These are phyloP conservation scores for Aurantiochytrium sp. DNA, from an alignment of 108 stramenopile genomes.

Conservation along the genomic window DNA sequence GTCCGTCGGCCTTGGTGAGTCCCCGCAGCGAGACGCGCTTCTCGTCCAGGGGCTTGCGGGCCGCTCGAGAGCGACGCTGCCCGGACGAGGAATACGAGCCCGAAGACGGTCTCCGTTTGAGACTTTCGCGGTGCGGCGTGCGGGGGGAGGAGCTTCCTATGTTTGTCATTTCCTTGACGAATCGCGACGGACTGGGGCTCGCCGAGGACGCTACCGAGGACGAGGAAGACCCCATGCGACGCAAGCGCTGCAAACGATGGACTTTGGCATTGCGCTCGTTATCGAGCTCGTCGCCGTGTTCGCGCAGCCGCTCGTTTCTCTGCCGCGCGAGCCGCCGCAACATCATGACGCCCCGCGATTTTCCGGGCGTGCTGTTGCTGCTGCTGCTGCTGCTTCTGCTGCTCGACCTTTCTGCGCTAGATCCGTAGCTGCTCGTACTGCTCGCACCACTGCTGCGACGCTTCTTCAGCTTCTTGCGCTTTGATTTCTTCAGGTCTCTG, in stretches of 20 bases:
- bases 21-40: constrained; percentile 1
- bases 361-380: neutral
- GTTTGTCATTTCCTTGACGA: neutral
- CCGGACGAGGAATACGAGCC: too few species aligned
- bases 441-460: too few species aligned
- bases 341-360: neutral
- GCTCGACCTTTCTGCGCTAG: too few species aligned
- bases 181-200: neutral
- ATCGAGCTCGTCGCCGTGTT: neutral
- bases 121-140: neutral
- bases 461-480: too few species aligned
- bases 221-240: neutral
- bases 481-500: too few species aligned
- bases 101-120: neutral
- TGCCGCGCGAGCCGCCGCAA: neutral
- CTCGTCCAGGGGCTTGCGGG: neutral
- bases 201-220: neutral
- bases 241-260: neutral
- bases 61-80: too few species aligned
- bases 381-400: too few species aligned
- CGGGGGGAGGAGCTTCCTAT: neutral
- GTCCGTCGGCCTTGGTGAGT: neutral
- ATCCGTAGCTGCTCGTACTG: too few species aligned
- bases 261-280: neutral
- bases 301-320: neutral